phyloP scores from a whole-genome alignment of 306 rosid genomes.

The Cicer yamashitae region DNA sequence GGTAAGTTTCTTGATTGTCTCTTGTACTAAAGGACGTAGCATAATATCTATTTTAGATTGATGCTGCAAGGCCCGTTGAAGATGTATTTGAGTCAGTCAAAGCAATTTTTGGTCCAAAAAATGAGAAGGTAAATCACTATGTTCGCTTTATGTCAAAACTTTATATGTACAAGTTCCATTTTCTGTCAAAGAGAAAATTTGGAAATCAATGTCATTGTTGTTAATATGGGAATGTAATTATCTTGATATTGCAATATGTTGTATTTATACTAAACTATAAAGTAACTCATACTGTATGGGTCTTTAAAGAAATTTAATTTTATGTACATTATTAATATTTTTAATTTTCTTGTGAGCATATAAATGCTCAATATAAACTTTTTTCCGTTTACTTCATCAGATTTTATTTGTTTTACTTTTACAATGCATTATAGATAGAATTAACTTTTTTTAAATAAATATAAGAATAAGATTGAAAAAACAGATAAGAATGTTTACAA shows the following conservation, averaged over 20 bases:
- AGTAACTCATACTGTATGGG: neutral
- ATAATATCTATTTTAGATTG: conserved; percentile 61
- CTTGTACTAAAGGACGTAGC: conserved; percentile 25
- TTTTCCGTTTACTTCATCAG: neutral
- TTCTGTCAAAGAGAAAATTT: conserved; percentile 45
- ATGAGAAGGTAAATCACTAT: conserved; percentile 77
- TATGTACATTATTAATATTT: neutral
- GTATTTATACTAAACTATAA: conserved; percentile 39
- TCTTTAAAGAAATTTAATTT: conserved; percentile 13
- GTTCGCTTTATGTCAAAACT: conserved; percentile 50
- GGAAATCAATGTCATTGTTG: conserved; percentile 28
- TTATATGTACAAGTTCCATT: conserved; percentile 52
- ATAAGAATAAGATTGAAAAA: neutral
- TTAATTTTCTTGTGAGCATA: neutral
- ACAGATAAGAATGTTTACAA: neutral
- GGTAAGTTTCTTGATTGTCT: conserved; percentile 33
- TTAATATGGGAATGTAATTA: conserved; percentile 37
- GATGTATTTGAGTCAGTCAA: conserved; percentile 88
- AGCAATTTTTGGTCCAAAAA: conserved; percentile 74
- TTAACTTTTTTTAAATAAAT: neutral
- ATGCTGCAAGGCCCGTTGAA: conserved; percentile 79
- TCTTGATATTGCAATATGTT: conserved; percentile 39
- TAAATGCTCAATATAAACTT: neutral
- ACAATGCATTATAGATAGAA: neutral
- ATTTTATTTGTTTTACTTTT: conserved; percentile 36